Evolutionary conservation across 441 rosid species (phyloP), one percentile per base, ranked within the genome.

Genomic region (Pelargonium australe): DNA sequence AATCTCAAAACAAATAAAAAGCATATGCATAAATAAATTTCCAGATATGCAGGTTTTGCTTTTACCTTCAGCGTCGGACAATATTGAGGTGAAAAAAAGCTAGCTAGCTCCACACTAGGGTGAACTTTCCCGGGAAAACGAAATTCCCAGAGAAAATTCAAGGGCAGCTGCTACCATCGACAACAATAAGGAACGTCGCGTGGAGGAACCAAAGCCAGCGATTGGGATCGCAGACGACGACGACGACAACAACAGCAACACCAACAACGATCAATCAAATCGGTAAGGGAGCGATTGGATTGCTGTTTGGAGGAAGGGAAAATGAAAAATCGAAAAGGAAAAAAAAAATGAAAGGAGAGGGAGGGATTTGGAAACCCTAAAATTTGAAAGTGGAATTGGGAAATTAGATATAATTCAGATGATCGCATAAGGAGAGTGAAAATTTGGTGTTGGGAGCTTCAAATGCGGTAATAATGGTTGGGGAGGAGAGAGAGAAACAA

Each of bases 331-430:
- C n/a, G 41, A 0, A 37, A 37, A 37, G 3, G 41, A 0, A 31
- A 31, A 31, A 4, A 31, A 31, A 31, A 31, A 28, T 5, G 7
- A 37, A 37, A 37, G 1, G 8, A 55, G 10, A 55, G 23, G 8
- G 61, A n/a, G 61, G 61, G 61, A 55, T 55, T 55, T 55, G 61
- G 61, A 55, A 55, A 55, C 61, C 61, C 61, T 55, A 55, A 2
- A 16, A 16, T 55, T 55, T 16, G 23, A n/a, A 16, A 7, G 34
- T 28, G 40, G 40, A 34, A 34, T 34, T 34, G 40, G 40, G 40
- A 5, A 34, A 34, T 34, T 34, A 34, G 40, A 4, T 34, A 4
- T 34, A 34, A 4, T 34, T 34, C 2, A 34, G 6, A 34, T 0
- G 40, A 34, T 34, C 40, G 40, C 40, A 34, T 34, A 0, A 7